Evolutionary conservation across 2,329 filamentous ascomycete species (phyloP), one percentile per base, ranked within the genome.

Genomic region (Pyricularia grisea): DNA sequence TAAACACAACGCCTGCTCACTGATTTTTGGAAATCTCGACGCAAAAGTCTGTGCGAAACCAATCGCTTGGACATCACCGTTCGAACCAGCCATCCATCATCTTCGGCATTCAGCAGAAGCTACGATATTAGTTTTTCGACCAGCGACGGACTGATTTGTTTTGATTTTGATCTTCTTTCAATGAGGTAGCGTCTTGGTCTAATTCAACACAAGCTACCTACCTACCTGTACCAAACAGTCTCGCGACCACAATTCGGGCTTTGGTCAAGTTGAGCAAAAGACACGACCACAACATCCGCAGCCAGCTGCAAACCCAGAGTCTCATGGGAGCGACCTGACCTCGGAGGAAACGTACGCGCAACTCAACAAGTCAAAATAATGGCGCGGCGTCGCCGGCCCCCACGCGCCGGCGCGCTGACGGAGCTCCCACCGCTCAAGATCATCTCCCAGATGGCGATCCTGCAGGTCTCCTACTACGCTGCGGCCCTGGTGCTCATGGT

Each of bases 371-470:
- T 12, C 7, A 65, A 30, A 23, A 73, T 31, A n/a, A 86, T 88
- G 86, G 77, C 85, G 61, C 84, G 86, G 70, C 81, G 86, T 70
- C 82, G 85, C 71, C 83, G 84, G 74, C 85, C 86, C 68, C 86
- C 85, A 67, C 84, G 87, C 74, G 79, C 86, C 65, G 87, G 87
- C 78, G 86, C 87, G 73, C 82, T 88, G 60, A 79, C 84, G 68
- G 87, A 89, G 73, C 83, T 89, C n/a, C 86, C 84, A 12, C 87
- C 87, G 11, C 80, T 88, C 71, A 84, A 83, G 72, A 87, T 89
- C 75, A 82, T 87, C 66, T 78, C 80, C 70, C 87, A 89, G 77
- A 88, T 89, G 74, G 81, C 83, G 61, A 79, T 81, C 14, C 77
- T 89, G 17, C 87, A 89, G 74, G 79, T 78, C 23, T 77, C 87